These are phyloP conservation scores for Wickerhamomyces bovis DNA, from an alignment of 805 yeast species.

Conservation along the genomic window DNA sequence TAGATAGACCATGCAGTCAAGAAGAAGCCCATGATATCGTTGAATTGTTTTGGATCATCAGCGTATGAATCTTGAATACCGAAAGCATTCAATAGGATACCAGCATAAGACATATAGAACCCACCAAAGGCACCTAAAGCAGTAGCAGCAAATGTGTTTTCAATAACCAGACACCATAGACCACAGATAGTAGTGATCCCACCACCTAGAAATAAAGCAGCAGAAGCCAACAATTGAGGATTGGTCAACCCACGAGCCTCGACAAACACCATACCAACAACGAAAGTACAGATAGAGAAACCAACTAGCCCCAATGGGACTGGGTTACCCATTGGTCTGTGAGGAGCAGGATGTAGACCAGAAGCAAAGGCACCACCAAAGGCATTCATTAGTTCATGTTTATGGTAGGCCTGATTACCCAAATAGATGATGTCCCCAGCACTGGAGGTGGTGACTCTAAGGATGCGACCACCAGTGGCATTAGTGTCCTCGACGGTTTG, in stretches of 20 bases:
- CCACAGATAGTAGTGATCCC: slow-evolving; percentile 45
- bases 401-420: slow-evolving; percentile 13
- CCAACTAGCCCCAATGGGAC: slow-evolving; percentile 50
- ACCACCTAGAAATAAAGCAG: slow-evolving; percentile 45
- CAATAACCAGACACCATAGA: slow-evolving; percentile 41
- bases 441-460: slow-evolving; percentile 28
- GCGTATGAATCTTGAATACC: slow-evolving; percentile 36
- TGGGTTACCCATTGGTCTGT: slow-evolving; percentile 29
- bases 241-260: slow-evolving; percentile 40
- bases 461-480: background rate
- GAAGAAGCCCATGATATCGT: slow-evolving; percentile 42
- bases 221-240: slow-evolving; percentile 39
- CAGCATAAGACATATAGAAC: slow-evolving; percentile 47
- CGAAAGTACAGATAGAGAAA: slow-evolving; percentile 40
- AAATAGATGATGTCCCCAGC: slow-evolving; percentile 32
- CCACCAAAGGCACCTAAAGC: slow-evolving; percentile 50
- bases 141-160: slow-evolving; percentile 52
- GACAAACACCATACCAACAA: slow-evolving; percentile 40
- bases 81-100: slow-evolving; percentile 38
- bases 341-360: slow-evolving; percentile 6
- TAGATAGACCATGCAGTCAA: slow-evolving; percentile 48
- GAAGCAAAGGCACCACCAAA: slow-evolving; percentile 7
- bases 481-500: background rate
- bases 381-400: slow-evolving; percentile 5
- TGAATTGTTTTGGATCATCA: slow-evolving; percentile 29